Evolutionary conservation across 805 yeast species (phyloP), one percentile per base, ranked within the genome.

Genomic region (Kazachstania taianensis): DNA sequence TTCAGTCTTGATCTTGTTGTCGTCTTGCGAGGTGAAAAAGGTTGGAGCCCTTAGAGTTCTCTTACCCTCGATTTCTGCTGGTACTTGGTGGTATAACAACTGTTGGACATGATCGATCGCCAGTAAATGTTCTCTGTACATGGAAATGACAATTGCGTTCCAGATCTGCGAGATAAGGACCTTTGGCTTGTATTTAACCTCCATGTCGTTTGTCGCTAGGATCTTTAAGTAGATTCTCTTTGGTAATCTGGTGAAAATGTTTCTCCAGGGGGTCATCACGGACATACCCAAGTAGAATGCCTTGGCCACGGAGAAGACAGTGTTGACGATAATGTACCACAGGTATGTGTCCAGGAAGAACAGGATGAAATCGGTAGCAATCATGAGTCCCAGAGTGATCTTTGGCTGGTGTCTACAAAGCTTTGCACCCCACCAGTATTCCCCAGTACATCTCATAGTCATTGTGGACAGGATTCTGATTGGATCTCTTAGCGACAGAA

Each of bases 51-150:
- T 81, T 58, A 92, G 73, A 46, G 97, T 86, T 66, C 97, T 81
- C 71, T 89, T 87, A 43, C 98, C 98, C 65, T 87, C 96, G 59
- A 86, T 72, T 66, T 89, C 97, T 43, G 94, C 79, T 38, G 97
- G 96, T 53, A 89, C 96, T 71, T 92, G 98, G 63, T 92, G 97
- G 65, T 92, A 92, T 48, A 92, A 73, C 62, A 92, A 73, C 68
- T 85, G 86, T 67, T 92, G 97, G 45, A 92, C 98, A 60, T 92
- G 98, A 63, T 92, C 98, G 63, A 92, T 89, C 20, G 98, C 96
- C 50, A 92, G 68, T 63, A 92, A 70, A 63, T 92, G 98, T 68
- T 92, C 98, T 71, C 98, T 85, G 77, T 92, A 92, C 98, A 92
- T 92, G 40, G 97, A 89, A 52, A 92, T 92, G 48, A 92, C 94